phyloP scores from a whole-genome alignment of 805 yeast species.

The Metschnikowia continentalis region DNA sequence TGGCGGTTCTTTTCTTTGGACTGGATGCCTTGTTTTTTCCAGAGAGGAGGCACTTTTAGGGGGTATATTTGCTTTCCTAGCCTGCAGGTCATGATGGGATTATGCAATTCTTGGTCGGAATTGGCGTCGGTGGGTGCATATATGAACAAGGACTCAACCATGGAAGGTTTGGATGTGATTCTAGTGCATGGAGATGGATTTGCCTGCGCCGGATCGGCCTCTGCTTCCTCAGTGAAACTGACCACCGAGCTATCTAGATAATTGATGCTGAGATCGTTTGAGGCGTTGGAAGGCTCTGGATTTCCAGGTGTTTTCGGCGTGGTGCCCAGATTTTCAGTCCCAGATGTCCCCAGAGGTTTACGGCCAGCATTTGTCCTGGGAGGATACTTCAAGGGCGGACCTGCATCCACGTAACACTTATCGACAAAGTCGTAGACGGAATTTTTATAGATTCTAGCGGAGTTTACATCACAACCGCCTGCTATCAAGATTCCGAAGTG shows the following conservation, averaged over 20 bases:
- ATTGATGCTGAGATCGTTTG: conserved; percentile 24
- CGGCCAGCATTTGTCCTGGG: background rate
- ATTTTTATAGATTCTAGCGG: conserved; percentile 29
- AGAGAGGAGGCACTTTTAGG: conserved; percentile 31
- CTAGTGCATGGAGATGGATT: background rate
- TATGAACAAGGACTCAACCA: conserved; percentile 26
- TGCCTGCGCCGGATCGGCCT: background rate
- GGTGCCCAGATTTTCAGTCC: background rate
- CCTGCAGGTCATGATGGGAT: conserved; percentile 34
- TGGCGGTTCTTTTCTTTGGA: background rate
- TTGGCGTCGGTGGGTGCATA: conserved; percentile 28
- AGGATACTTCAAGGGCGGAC: conserved; percentile 13
- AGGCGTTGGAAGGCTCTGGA: background rate
- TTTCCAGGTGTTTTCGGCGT: too few relatives aligned
- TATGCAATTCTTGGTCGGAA: conserved; percentile 12
- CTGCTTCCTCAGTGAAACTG: conserved; percentile 24
- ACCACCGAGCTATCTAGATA: conserved; percentile 33
- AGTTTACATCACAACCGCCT: conserved; percentile 47
- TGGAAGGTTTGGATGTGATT: background rate
- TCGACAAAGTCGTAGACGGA: conserved; percentile 45
- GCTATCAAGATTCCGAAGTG: conserved; percentile 49
- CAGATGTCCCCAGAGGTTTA: background rate
- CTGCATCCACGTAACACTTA: conserved; percentile 26
- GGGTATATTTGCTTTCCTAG: conserved; percentile 29
- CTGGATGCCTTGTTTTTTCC: conserved; percentile 18